Base-by-base conservation (phyloP, 2,329 filamentous ascomycete genomes). In the Xylariales sp. region DNA sequence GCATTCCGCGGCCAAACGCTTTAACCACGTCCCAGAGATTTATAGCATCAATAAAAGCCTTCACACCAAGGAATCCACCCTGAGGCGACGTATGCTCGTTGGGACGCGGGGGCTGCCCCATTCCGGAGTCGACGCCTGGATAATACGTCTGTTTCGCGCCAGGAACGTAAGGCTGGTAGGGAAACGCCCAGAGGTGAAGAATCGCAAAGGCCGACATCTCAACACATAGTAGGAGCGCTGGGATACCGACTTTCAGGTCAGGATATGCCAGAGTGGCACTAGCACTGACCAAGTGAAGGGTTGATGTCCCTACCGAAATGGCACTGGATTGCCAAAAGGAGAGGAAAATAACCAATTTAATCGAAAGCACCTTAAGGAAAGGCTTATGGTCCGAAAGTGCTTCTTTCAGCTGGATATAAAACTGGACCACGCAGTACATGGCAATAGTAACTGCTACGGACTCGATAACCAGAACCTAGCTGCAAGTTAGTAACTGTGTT, bases 341-440 rank as follows among this genome's bases (percentile, higher is more conserved):
- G 49, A 95, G 74, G 69, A 95, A 95, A 53, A 95, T 88, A 54
- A 94, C 88, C 19, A 94, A 73, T 62, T 95, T 95, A 64, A 95
- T 93, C 53, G 87, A 85, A 15, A 88, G 56, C 18, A 95, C 81
- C 61, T 95, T 95, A 47, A 91, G 62, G 48, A 91, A 84, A 0
- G 88, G 85, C 14, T 67, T 72, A 55, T 94, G 78, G 38, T 82
- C 74, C 6, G 73, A 70, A 18, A 95, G 71, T 41, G 86, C 77
- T 1, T 71, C 63, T 45, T 78, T 81, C 31, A 93, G 69, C 59
- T 94, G 87, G 20, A 85, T 60, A 60, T 95, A 95, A 60, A 93
- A 93, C 52, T 95, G 88, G 45, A 94, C 81, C 29, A 95, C 63
- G 57, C 85, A 90, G 65, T 86, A 93, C 85, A 95, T 94, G 42